Evolutionary conservation across 805 yeast species (phyloP), one percentile per base, ranked within the genome.

Genomic region (Ogataea wickerhamii): DNA sequence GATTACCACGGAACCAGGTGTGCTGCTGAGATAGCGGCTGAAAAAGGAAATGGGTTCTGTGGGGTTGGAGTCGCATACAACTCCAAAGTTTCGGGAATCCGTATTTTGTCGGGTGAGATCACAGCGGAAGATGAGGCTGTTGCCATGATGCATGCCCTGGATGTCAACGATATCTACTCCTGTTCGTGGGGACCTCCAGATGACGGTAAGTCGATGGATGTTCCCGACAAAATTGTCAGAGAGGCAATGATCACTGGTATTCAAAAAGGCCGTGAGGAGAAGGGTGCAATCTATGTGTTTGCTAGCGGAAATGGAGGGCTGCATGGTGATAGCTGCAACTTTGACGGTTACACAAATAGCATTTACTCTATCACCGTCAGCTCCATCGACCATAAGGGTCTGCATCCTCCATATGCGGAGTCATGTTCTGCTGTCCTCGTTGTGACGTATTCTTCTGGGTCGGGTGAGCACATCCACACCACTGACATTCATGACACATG

Each of bases 131-230:
- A 89, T 46, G 98, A 93, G 61, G 98, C 98, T 0, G 77, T 84
- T 2, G 84, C 98, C 1, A 67, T 93, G 70, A 71, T 85, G 25
- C 83, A 85, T 61, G 89, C 80, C 0, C 66, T 84, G 46, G 89
- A 87, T 44, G 74, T 77, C 19, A 93, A 93, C 61, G 96, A 93
- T 60, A 93, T 93, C 27, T 93, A 88, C 59, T 86, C 96, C 3
- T 93, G 98, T 61, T 87, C 96, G 3, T 93, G 98, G 98, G 98
- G 98, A 6, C 98, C 98, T 2, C 75, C 87, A 3, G 98, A 93
- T 60, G 86, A 91, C 58, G 98, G 98, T 0, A 70, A 61, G 40
- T 76, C 95, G 1, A 76, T 93, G 72, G 88, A 86, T 36, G 93
- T 78, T 3, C 98, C 98, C 0, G 85, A 86, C 18, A 59, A 66